Evolutionary conservation across 139 green algal species (phyloP).

Genomic region (Yamagishiella unicocca): DNA sequence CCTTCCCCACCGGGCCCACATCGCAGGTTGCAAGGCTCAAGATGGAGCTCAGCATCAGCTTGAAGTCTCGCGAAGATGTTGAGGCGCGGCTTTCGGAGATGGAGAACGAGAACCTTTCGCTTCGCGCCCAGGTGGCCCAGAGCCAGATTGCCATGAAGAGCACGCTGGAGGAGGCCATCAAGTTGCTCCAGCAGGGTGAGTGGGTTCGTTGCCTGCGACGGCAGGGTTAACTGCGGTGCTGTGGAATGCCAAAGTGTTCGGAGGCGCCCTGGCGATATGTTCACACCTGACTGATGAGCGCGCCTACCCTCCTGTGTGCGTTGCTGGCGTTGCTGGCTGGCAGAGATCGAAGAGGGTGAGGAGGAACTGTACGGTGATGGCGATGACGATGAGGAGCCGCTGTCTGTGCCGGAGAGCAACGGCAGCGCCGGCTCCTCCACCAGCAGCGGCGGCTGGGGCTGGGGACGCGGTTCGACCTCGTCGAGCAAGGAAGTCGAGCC

Average conservation of each 20-base stretch:
- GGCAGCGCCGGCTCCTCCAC: not conserved
- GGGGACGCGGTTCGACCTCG: constrained; percentile 14
- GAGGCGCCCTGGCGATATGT: not conserved
- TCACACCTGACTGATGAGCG: not conserved
- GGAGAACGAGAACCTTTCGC: constrained; percentile 41
- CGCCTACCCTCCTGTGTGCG: not conserved
- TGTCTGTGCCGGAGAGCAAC: not conserved
- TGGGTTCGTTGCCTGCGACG: not conserved
- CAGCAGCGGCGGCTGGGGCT: constrained; percentile 25
- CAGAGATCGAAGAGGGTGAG: constrained; percentile 46
- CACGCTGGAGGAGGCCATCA: constrained; percentile 55
- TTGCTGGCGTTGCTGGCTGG: not conserved
- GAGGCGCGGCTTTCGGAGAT: constrained; percentile 20
- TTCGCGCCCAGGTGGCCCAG: constrained; percentile 46
- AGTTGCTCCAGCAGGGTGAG: constrained; percentile 46
- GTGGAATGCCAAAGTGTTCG: not conserved
- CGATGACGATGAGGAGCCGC: not conserved
- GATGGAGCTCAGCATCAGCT: constrained; percentile 38
- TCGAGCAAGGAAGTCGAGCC: constrained; percentile 17
- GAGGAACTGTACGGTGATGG: not conserved
- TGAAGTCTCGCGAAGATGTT: constrained; percentile 41
- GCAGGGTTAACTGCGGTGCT: not conserved
- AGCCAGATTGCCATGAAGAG: constrained; percentile 48
- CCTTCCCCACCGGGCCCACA: too few species aligned
- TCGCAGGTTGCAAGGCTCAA: constrained; percentile 40